phyloP scores from a whole-genome alignment of 1,284 basidiomycete species.

The Sutorius eximius region DNA sequence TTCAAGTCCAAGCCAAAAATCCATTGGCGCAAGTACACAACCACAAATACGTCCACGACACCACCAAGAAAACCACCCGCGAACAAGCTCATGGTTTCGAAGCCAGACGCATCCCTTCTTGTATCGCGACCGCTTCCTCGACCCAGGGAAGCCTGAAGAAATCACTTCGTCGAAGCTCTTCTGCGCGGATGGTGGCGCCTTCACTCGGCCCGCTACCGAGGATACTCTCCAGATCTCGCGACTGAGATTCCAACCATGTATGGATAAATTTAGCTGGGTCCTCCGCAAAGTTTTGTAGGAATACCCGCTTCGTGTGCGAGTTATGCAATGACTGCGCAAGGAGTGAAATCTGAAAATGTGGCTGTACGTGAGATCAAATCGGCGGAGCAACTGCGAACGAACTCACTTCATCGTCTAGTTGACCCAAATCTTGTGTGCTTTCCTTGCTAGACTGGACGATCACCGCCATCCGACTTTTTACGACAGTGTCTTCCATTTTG shows the following conservation, averaged over 20 bases:
- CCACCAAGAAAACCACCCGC: background rate
- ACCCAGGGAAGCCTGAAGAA: conserved; percentile 92
- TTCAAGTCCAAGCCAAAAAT: background rate
- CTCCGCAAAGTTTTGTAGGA: conserved; percentile 80
- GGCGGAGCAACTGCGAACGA: conserved; percentile 1
- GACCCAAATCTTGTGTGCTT: conserved; percentile 64
- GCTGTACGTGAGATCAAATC: conserved; percentile 14
- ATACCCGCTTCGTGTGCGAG: conserved; percentile 83
- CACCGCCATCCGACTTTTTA: conserved; percentile 80
- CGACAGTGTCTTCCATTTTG: conserved; percentile 79
- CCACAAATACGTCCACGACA: background rate
- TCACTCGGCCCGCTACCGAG: conserved; percentile 86
- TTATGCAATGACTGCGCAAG: conserved; percentile 83
- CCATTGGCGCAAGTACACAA: background rate
- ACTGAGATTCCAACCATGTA: conserved; percentile 89
- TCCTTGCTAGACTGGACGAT: conserved; percentile 73
- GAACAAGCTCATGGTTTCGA: conserved; percentile 35
- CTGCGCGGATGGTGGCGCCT: conserved; percentile 78
- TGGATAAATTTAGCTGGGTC: conserved; percentile 84
- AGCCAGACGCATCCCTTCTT: conserved; percentile 53
- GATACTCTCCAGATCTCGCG: conserved; percentile 85
- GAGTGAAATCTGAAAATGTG: conserved; percentile 59
- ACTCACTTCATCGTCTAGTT: conserved; percentile 84
- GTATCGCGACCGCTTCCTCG: conserved; percentile 63
- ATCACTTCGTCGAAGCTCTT: conserved; percentile 86